Evolutionary conservation across 176 grass and related monocot genomes (phyloP), one percentile per base, ranked within the genome.

Genomic region (Coix lacrymajobi): DNA sequence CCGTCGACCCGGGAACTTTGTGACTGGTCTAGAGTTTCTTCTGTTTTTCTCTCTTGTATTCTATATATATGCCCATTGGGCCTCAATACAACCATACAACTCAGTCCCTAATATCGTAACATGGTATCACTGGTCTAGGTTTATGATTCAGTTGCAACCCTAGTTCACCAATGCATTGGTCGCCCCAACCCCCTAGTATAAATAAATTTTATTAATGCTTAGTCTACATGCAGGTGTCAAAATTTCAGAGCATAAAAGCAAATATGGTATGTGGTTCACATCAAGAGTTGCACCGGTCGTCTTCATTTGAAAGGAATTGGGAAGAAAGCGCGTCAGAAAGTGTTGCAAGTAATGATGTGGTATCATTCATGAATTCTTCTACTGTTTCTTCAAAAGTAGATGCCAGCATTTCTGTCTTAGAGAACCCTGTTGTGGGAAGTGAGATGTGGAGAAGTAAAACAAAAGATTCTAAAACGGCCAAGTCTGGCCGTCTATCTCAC

Each of bases 231-330:
- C 88, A 99, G 96, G 85, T 92, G 71, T 92, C 96, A 2, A 99
- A 99, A 80, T 90, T 94, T 81, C 96, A 99, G 75, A 94, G 87
- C 60, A 84, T 95, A 73, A 99, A 99, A 81, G 91, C 93, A 80
- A 99, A 99, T 89, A 95, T 96, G 85, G 89, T 96, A n/a, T 99
- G 89, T 10, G 93, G 93, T 77, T 99, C 96, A 17, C 87, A 92
- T 80, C 89, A 90, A 31, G 96, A 99, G 81, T 87, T 99, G 64
- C 78, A 73, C 48, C 91, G 89, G 38, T 85, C 93, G 71, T 94
- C 96, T 85, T 99, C 96, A 67, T 92, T 93, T 20, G 93, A 93
- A 57, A 93, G 77, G 79, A 87, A 75, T 24, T 92, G 89, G 80
- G 96, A 96, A 49, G 96, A 99, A 87, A 92, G 52, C 75, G 71